Percentiles rank a stretch among this genome's conserved stretches.
Conservation (phyloP, 306 rosid species). For the Elaeagnus macrophylla region DNA sequence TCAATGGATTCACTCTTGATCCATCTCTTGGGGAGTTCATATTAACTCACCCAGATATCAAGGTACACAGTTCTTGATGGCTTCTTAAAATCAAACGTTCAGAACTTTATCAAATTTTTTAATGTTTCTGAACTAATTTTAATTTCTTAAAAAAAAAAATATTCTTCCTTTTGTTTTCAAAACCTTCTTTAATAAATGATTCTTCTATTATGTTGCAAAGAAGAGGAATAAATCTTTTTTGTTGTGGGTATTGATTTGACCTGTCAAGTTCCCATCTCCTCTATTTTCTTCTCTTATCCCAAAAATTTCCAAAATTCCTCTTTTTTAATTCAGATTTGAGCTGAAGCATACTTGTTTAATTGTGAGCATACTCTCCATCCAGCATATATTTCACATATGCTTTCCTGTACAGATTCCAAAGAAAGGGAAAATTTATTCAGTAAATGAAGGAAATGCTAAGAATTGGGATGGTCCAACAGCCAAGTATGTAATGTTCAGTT, state of each 20-base stretch:
- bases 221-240: background rate
- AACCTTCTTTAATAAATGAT: background rate
- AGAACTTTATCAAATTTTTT: too few relatives aligned
- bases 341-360: background rate
- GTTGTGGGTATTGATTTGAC: background rate
- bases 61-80: conserved; percentile 33
- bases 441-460: conserved; percentile 96
- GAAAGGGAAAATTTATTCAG: conserved; percentile 91
- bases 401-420: conserved; percentile 58
- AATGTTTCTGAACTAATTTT: too few relatives aligned
- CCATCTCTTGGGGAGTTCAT: conserved; percentile 98
- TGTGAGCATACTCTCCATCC: background rate
- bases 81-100: too few relatives aligned
- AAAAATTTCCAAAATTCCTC: too few relatives aligned
- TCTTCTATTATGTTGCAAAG: background rate
- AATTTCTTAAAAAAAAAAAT: background rate
- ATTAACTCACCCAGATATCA: conserved; percentile 83
- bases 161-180: background rate
- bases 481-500: conserved; percentile 37
- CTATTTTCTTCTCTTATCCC: too few relatives aligned
- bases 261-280: background rate
- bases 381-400: conserved; percentile 10
- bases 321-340: too few relatives aligned
- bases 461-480: conserved; percentile 93
- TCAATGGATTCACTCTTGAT: conserved; percentile 87